phyloP scores from a whole-genome alignment of 805 yeast genomes.

The Candida manassasensis region DNA sequence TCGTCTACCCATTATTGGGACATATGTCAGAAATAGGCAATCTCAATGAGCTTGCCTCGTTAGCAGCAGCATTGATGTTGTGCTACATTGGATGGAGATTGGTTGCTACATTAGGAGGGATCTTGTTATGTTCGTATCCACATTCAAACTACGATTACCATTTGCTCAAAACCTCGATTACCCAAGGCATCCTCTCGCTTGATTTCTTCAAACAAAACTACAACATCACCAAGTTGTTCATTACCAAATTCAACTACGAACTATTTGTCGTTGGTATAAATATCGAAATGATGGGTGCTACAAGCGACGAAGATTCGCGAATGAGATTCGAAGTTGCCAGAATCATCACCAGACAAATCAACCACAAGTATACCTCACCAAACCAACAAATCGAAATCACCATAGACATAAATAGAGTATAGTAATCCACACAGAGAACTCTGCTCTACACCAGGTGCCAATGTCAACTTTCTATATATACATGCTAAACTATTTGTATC shows the following conservation, averaged over 20 bases:
- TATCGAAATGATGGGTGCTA: constrained; percentile 61
- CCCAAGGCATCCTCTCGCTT: constrained; percentile 42
- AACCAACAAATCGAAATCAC: constrained; percentile 30
- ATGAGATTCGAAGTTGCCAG: constrained; percentile 47
- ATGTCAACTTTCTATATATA: too few species aligned
- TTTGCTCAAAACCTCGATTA: constrained; percentile 35
- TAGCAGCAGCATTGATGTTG: constrained; percentile 40
- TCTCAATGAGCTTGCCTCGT: constrained; percentile 43
- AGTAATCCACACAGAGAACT: too few species aligned
- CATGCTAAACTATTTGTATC: too few species aligned
- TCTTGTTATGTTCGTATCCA: constrained; percentile 52
- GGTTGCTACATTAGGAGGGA: constrained; percentile 47
- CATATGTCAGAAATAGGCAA: constrained; percentile 27
- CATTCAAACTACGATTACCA: constrained; percentile 34
- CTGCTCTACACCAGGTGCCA: too few species aligned
- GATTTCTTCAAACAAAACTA: constrained; percentile 51
- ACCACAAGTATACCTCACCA: constrained; percentile 14
- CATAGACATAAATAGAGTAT: constrained; percentile 25
- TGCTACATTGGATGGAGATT: constrained; percentile 49
- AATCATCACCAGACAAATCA: constrained; percentile 34
- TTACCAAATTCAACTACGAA: constrained; percentile 61
- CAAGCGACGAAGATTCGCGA: constrained; percentile 62
- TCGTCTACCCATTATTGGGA: constrained; percentile 35
- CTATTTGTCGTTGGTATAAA: constrained; percentile 54
- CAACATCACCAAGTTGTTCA: constrained; percentile 42